A percentile compares a stretch with the other conserved stretches of the same genome.
Evolutionary conservation across 108 stramenopile species (phyloP).

Genomic region (Bacterosira constricta): DNA sequence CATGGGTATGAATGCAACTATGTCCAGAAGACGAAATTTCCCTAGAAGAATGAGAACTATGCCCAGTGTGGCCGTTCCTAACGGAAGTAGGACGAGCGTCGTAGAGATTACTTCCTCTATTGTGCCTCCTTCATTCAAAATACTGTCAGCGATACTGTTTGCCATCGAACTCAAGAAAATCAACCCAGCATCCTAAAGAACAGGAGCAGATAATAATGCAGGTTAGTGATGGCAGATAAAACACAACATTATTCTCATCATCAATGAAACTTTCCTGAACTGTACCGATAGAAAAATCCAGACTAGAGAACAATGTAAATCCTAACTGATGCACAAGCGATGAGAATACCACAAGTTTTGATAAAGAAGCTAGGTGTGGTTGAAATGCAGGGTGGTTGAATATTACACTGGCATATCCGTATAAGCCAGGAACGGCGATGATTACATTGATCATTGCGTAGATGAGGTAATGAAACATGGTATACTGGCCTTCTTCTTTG

Average conservation of each 20-base stretch:
- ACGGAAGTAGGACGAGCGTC: conserved; percentile 65
- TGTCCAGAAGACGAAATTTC: conserved; percentile 80
- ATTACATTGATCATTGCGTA: conserved; percentile 69
- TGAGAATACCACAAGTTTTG: conserved; percentile 85
- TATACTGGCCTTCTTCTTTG: conserved; percentile 11
- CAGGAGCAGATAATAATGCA: too few relatives aligned
- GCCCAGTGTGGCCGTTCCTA: conserved; percentile 87
- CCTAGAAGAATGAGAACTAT: conserved; percentile 83
- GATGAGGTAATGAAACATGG: conserved; percentile 33
- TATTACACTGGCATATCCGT: conserved; percentile 88
- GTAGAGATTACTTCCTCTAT: conserved; percentile 71
- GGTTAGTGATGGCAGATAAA: conserved; percentile 84
- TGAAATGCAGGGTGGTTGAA: conserved; percentile 76
- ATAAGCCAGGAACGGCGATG: conserved; percentile 76
- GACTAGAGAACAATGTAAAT: conserved; percentile 73
- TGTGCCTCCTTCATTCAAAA: conserved; percentile 58
- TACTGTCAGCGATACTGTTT: conserved; percentile 71
- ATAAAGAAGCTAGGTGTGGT: conserved; percentile 62
- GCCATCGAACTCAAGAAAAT: too few relatives aligned
- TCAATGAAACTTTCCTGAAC: conserved; percentile 97
- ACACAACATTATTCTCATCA: too few relatives aligned
- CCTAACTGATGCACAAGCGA: conserved; percentile 85
- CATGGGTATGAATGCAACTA: conserved; percentile 93
- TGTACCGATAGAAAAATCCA: conserved; percentile 91
- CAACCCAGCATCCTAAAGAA: too few relatives aligned